A percentile compares a stretch with the other conserved stretches of the same genome.
Evolutionary conservation across 1,284 basidiomycete species (phyloP).

Genomic region (Gomphus sp.): DNA sequence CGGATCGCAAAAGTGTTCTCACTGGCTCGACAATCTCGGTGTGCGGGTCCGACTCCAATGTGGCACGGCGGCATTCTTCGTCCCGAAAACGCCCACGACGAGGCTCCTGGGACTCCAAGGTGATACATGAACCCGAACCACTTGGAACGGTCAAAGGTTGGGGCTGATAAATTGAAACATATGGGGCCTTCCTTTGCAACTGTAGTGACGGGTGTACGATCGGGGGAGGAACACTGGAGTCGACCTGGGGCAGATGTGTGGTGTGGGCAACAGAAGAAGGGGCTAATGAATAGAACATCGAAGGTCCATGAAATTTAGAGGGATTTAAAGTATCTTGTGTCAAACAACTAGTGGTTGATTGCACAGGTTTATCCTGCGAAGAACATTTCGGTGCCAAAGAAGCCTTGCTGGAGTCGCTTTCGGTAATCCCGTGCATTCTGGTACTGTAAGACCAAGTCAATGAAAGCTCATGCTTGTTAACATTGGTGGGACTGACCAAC

Average conservation of each 20-base stretch:
- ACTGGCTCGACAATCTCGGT: constrained; percentile 56
- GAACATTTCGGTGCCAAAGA: neutral
- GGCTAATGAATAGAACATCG: neutral
- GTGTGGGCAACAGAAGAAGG: too few relatives aligned
- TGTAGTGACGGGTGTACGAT: neutral
- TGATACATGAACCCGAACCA: neutral
- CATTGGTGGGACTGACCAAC: neutral
- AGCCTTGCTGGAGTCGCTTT: neutral
- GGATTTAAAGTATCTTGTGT: neutral
- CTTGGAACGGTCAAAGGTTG: neutral
- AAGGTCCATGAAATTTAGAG: neutral
- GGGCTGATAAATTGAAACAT: neutral
- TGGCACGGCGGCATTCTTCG: neutral
- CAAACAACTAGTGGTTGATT: neutral
- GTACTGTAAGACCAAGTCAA: neutral
- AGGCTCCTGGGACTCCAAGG: neutral
- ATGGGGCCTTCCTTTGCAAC: neutral
- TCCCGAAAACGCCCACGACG: neutral
- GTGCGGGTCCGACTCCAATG: constrained; percentile 33
- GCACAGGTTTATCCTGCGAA: neutral
- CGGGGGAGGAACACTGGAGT: neutral
- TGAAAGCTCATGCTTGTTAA: neutral
- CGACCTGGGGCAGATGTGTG: neutral
- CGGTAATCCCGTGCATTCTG: neutral
- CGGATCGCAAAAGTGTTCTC: neutral